A percentile compares a stretch with the other conserved stretches of the same genome.
Evolutionary conservation across 139 green algal genomes (phyloP).

Genomic region (Chlamydomonas schloesseri): DNA sequence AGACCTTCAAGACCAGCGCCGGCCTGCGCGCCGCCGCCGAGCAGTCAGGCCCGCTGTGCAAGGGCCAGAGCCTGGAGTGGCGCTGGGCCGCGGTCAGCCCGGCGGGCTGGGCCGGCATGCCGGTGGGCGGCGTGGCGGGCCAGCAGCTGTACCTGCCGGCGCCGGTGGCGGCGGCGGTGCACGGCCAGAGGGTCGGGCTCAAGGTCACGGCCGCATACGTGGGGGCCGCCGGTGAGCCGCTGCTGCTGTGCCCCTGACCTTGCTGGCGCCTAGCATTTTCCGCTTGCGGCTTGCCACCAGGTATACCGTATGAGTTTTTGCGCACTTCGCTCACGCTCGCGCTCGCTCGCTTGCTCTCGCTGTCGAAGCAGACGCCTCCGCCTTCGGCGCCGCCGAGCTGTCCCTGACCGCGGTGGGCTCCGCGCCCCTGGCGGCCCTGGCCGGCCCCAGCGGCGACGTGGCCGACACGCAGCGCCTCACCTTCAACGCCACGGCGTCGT

Average conservation of each 20-base stretch:
- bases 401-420: conserved; percentile 7
- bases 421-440: background rate
- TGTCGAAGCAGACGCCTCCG: background rate
- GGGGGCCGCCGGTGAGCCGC: background rate
- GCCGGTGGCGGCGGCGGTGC: background rate
- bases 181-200: conserved; percentile 14
- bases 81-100: conserved; percentile 3
- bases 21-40: background rate
- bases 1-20: background rate
- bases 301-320: too few species aligned
- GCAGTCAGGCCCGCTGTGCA: too few species aligned
- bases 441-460: background rate
- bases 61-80: background rate
- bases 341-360: too few species aligned
- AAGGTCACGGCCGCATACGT: background rate
- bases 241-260: too few species aligned
- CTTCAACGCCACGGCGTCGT: background rate
- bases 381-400: background rate
- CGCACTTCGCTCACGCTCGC: too few species aligned
- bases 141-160: background rate
- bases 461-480: background rate
- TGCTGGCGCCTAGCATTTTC: too few species aligned
- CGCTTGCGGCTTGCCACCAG: too few species aligned
- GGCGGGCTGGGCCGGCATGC: background rate
- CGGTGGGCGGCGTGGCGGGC: background rate